phyloP scores from a whole-genome alignment of 495 filamentous ascomycete genomes.

The Sabuloglossum arenarium region DNA sequence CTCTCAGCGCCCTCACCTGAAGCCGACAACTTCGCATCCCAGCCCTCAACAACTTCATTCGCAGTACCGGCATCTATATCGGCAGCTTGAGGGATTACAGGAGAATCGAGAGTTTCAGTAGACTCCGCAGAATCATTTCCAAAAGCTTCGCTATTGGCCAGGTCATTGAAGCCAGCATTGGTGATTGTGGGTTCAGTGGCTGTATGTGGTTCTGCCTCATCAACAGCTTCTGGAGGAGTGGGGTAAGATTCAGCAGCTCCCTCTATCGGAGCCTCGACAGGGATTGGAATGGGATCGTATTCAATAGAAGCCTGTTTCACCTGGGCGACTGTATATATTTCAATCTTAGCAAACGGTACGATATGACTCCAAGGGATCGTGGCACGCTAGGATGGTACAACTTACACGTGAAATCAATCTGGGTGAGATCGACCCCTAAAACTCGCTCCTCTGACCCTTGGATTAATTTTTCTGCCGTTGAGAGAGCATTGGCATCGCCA shows the following conservation, averaged over 20 bases:
- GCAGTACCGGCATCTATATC: slow-evolving; percentile 37
- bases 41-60: slow-evolving; percentile 46
- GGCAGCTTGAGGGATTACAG: slow-evolving; percentile 34
- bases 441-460: slow-evolving; percentile 59
- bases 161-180: slow-evolving; percentile 58
- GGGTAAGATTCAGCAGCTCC: slow-evolving; percentile 19
- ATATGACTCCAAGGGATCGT: not conserved
- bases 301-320: slow-evolving; percentile 41
- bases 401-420: slow-evolving; percentile 61
- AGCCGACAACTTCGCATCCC: slow-evolving; percentile 32
- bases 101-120: slow-evolving; percentile 20
- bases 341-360: not conserved
- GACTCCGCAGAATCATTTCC: slow-evolving; percentile 18
- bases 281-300: slow-evolving; percentile 24
- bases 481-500: slow-evolving; percentile 62
- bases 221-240: slow-evolving; percentile 8
- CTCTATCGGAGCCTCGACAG: slow-evolving; percentile 24
- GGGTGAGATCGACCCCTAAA: slow-evolving; percentile 36
- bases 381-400: not conserved
- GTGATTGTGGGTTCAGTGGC: slow-evolving; percentile 55
- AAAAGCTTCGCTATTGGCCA: slow-evolving; percentile 22
- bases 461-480: slow-evolving; percentile 66
- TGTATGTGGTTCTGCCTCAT: slow-evolving; percentile 16
- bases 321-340: slow-evolving; percentile 30
- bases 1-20: slow-evolving; percentile 39